Percentiles rank a stretch among this genome's conserved stretches.
phyloP scores from a whole-genome alignment of 192 early-diverging fungal genomes.

The Chytriomyces confervae region DNA sequence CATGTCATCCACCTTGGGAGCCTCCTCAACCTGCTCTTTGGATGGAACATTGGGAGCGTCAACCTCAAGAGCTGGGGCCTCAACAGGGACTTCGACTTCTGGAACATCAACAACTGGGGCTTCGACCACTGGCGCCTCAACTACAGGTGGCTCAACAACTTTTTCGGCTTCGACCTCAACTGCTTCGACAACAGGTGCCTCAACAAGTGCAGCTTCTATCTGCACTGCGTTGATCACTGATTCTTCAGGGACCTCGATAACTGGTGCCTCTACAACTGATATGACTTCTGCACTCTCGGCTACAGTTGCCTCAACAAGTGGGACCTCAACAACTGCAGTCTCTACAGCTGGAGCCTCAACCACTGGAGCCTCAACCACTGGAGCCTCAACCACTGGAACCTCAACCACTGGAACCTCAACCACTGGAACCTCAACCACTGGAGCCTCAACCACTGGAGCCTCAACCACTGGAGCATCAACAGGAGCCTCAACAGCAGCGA shows the following conservation, averaged over 20 bases:
- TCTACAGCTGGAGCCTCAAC: background rate
- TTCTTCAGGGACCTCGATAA: background rate
- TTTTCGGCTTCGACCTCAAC: background rate
- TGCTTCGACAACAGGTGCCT: background rate
- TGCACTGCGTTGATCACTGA: background rate
- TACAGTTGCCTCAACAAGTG: background rate
- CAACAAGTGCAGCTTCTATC: background rate
- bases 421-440: no score
- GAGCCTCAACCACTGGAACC: background rate
- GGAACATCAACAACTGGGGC: no score
- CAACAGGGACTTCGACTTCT: no score
- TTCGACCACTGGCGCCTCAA: no score
- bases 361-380: no score
- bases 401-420: background rate
- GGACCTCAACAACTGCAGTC: no score
- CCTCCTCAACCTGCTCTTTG: background rate
- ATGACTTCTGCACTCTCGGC: constrained; percentile 1
- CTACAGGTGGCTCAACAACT: background rate
- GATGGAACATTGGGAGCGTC: background rate
- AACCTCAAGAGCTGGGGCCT: background rate
- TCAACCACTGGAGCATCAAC: no score
- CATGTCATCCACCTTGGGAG: background rate
- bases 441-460: no score
- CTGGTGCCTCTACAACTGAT: background rate
- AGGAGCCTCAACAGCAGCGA: no score